Conservation (phyloP, 192 early-diverging fungal species). For the Phycomyces nitens region DNA sequence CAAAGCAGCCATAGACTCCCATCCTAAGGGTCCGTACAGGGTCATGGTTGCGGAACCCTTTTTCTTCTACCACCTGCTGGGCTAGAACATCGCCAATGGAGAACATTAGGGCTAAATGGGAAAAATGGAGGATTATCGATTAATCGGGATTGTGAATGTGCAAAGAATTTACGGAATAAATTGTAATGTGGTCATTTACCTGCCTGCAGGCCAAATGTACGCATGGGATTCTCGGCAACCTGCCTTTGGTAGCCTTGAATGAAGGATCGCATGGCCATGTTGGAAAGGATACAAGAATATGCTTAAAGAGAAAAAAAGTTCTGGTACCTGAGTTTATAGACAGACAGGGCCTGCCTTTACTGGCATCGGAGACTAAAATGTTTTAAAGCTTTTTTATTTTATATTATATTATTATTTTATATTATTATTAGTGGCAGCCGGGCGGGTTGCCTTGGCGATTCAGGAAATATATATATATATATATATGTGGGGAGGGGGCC, state of each 20-base stretch:
- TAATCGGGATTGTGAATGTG: background rate
- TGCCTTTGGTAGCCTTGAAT: constrained; percentile 19
- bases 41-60: constrained; percentile 18
- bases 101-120: constrained; percentile 13
- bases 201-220: constrained; percentile 23
- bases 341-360: too few relatives aligned
- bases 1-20: constrained; percentile 13
- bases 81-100: constrained; percentile 17
- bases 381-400: too few relatives aligned
- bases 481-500: too few relatives aligned
- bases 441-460: too few relatives aligned
- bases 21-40: constrained; percentile 9
- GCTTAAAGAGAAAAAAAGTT: too few relatives aligned
- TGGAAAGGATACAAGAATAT: background rate
- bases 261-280: constrained; percentile 6
- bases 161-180: too few relatives aligned
- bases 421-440: too few relatives aligned
- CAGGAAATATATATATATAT: too few relatives aligned
- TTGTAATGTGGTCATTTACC: too few relatives aligned
- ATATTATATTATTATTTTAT: too few relatives aligned
- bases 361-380: too few relatives aligned
- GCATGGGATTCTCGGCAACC: constrained; percentile 8
- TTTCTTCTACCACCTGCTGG: constrained; percentile 20
- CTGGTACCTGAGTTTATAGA: too few relatives aligned
- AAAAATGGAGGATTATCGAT: background rate